phyloP scores from a whole-genome alignment of 768 basidiomycete species.

The Sporobolomyces roseus region DNA sequence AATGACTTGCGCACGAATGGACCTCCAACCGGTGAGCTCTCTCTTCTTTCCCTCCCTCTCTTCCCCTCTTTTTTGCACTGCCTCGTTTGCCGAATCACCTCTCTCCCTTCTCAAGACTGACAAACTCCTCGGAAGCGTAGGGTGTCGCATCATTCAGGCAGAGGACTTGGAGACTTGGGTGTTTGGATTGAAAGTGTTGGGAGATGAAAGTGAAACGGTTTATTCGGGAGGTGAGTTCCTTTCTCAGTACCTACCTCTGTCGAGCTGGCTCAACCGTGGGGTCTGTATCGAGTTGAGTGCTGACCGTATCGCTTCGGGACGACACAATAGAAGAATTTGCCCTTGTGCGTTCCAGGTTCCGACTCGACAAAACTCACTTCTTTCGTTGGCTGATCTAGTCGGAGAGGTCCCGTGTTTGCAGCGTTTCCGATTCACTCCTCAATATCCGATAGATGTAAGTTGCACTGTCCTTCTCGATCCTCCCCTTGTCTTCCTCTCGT shows the following conservation, averaged over 20 bases:
- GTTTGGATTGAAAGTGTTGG: slow-evolving; percentile 76
- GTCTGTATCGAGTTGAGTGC: too few species aligned
- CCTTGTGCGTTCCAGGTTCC: slow-evolving; percentile 1
- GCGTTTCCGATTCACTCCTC: slow-evolving; percentile 73
- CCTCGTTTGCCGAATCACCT: neutral
- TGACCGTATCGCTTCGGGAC: too few species aligned
- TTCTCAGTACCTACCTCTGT: neutral
- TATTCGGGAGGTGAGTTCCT: slow-evolving; percentile 60
- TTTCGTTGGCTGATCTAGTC: too few species aligned
- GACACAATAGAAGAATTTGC: slow-evolving; percentile 35
- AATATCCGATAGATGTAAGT: slow-evolving; percentile 64
- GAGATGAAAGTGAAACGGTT: slow-evolving; percentile 58
- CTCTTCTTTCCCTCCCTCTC: neutral
- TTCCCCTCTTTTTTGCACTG: neutral
- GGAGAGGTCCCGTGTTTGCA: too few species aligned
- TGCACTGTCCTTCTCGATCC: too few species aligned
- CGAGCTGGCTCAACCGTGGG: too few species aligned
- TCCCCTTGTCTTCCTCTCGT: neutral
- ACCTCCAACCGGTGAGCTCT: slow-evolving; percentile 52
- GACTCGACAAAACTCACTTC: neutral
- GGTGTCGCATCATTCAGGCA: slow-evolving; percentile 57
- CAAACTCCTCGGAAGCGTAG: slow-evolving; percentile 43
- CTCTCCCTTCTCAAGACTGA: too few species aligned
- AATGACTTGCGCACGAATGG: slow-evolving; percentile 30
- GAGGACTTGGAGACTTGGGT: slow-evolving; percentile 75